A percentile compares a stretch with the other conserved stretches of the same genome.
Evolutionary conservation across 1,284 basidiomycete species (phyloP).

Genomic region (Porogramme epimiltina): DNA sequence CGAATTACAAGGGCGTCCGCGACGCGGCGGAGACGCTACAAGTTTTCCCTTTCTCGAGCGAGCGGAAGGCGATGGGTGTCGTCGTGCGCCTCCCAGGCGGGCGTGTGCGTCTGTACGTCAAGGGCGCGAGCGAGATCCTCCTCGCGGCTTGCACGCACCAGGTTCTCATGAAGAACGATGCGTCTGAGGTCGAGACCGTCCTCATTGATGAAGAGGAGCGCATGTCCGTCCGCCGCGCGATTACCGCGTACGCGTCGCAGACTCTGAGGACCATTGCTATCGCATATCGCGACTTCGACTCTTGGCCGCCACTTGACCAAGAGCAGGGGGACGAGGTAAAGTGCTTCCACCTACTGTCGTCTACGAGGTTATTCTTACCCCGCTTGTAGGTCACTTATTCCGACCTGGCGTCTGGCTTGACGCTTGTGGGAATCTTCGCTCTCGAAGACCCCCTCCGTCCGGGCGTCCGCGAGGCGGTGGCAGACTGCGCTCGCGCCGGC

Average conservation of each 20-base stretch:
- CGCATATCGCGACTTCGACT: constrained; percentile 87
- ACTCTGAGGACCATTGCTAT: constrained; percentile 91
- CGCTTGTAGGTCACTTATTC: constrained; percentile 74
- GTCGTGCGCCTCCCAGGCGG: constrained; percentile 63
- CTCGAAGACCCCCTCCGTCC: constrained; percentile 96
- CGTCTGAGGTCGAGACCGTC: constrained; percentile 51
- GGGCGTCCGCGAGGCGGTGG: constrained; percentile 88
- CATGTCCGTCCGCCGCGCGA: constrained; percentile 86
- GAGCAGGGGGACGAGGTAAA: constrained; percentile 61
- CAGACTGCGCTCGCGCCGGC: constrained; percentile 85
- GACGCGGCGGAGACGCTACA: constrained; percentile 75
- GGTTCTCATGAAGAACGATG: constrained; percentile 62
- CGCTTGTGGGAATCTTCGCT: constrained; percentile 86
- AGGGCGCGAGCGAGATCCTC: constrained; percentile 94
- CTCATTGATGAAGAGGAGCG: constrained; percentile 66
- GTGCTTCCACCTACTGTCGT: neutral
- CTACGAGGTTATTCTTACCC: neutral
- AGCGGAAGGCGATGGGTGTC: constrained; percentile 96
- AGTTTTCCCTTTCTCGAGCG: constrained; percentile 94
- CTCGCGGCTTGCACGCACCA: constrained; percentile 74
- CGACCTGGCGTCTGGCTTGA: constrained; percentile 73
- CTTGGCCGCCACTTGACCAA: constrained; percentile 77
- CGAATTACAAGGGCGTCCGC: constrained; percentile 71
- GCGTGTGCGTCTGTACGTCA: constrained; percentile 77
- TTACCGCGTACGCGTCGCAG: constrained; percentile 97